Percentiles rank a stretch among this genome's conserved stretches.
Evolutionary conservation across 345 rosid species (phyloP).

Genomic region (Citrus medica): DNA sequence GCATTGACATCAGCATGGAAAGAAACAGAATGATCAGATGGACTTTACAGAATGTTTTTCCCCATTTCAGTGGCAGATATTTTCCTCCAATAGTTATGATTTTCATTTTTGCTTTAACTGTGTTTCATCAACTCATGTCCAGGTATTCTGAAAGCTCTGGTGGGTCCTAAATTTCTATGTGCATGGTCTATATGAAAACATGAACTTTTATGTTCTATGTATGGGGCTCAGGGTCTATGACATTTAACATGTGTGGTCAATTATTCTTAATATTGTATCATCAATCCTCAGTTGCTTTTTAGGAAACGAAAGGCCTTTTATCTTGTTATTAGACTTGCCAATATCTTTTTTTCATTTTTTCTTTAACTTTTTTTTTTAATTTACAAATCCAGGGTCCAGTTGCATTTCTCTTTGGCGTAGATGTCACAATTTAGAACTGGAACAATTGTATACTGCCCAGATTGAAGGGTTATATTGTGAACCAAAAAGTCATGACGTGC

Average conservation of each 20-base stretch:
- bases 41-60: neutral
- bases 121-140: neutral
- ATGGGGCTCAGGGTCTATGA: neutral
- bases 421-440: slow-evolving; percentile 42
- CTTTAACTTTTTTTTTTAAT: slow-evolving; percentile 5
- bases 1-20: neutral
- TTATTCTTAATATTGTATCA: neutral
- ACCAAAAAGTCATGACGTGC: slow-evolving; percentile 33
- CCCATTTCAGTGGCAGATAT: neutral
- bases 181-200: neutral
- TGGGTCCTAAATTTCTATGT: neutral
- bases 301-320: neutral
- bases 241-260: neutral
- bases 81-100: neutral
- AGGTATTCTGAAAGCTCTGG: neutral
- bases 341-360: neutral
- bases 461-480: slow-evolving; percentile 59
- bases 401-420: slow-evolving; percentile 71
- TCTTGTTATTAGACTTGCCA: neutral
- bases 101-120: too few relatives aligned
- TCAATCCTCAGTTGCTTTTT: neutral
- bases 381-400: slow-evolving; percentile 49
- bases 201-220: neutral
- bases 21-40: neutral
- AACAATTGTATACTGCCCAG: slow-evolving; percentile 49